Conservation (phyloP, 495 filamentous ascomycete genomes). For the Amorphotheca resinae region DNA sequence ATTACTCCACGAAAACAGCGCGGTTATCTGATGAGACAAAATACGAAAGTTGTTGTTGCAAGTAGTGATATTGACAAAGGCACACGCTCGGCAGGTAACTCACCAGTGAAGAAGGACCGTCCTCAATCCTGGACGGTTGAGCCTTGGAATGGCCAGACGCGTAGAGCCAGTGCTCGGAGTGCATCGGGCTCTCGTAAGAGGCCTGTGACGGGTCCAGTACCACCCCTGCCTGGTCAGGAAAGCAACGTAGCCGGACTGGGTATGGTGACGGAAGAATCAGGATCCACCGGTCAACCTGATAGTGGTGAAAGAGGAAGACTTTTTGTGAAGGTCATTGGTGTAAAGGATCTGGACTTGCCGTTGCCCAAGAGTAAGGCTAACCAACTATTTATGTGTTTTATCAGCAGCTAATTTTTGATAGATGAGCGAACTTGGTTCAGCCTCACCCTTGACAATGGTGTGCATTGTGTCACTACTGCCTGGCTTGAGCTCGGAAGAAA, state of each 20-base stretch:
- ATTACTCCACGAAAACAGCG: conserved; percentile 53
- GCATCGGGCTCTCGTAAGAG: conserved; percentile 52
- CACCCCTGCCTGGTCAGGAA: conserved; percentile 79
- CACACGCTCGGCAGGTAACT: conserved; percentile 53
- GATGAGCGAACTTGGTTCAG: conserved; percentile 79
- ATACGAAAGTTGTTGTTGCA: conserved; percentile 92
- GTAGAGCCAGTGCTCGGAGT: conserved; percentile 39
- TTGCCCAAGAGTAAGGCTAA: conserved; percentile 68
- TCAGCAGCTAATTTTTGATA: conserved; percentile 20
- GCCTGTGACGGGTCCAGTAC: conserved; percentile 47
- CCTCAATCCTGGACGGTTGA: conserved; percentile 89
- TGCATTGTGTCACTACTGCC: conserved; percentile 93
- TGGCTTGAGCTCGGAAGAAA: conserved; percentile 89
- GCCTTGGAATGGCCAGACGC: conserved; percentile 77
- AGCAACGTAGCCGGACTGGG: conserved; percentile 57
- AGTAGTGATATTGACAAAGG: conserved; percentile 48
- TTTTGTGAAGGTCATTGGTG: conserved; percentile 94
- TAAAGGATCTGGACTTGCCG: conserved; percentile 88
- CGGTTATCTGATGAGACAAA: conserved; percentile 96
- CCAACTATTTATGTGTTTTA: background rate
- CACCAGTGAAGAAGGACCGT: conserved; percentile 60
- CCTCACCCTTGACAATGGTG: conserved; percentile 88
- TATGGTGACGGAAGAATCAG: conserved; percentile 43
- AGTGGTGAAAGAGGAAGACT: conserved; percentile 81
- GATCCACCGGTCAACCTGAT: conserved; percentile 43